Evolutionary conservation across 192 early-diverging fungal genomes (phyloP), one percentile per base, ranked within the genome.

Genomic region (Dissophora globulifera): DNA sequence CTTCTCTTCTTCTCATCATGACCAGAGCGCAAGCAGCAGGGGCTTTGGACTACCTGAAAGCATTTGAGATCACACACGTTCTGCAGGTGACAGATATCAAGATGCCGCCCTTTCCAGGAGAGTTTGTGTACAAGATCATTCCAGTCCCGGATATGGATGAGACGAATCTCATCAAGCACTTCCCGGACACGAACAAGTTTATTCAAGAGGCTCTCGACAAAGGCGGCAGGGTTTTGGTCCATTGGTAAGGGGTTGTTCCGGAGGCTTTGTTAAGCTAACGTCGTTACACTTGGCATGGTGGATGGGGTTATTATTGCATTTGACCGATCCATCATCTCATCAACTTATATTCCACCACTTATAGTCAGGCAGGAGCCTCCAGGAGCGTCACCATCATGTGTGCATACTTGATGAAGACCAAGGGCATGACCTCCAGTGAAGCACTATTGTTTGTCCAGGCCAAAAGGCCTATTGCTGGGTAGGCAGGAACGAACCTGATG

Each of bases 161-260:
- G 45, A 84, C 85, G 51, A 90, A 92, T 71, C 81, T 93, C 6
- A 85, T 92, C 63, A 84, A 91, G 68, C 80, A 91, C 60, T 92
- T 93, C 56, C 81, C 88, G 8, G 86, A 84, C 33, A 86, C 83
- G 38, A 82, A 83, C 62, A 62, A 41, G 4, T 93, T 92, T 67
- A 93, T 90, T 17, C 43, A 79, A 5, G 54, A 58, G 13, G 81
- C 82, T 2, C 41, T 90, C 16, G 67, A 64, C 0, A 65, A 46
- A 10, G 81, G 83, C 17, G 85, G 83, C 2, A 81, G 79, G 10
- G 82, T 93, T 31, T 84, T 93, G 49, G 83, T 93, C 9, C 90
- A 93, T 53, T 93, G 91, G 56, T 67, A 84, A 62, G 78, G 1
- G 22, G 40, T n/a, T n/a, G n/a, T n/a, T n/a, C n/a, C n/a, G n/a